Conservation (phyloP, 352 stramenopile species). For the Blastocystis sp. region DNA sequence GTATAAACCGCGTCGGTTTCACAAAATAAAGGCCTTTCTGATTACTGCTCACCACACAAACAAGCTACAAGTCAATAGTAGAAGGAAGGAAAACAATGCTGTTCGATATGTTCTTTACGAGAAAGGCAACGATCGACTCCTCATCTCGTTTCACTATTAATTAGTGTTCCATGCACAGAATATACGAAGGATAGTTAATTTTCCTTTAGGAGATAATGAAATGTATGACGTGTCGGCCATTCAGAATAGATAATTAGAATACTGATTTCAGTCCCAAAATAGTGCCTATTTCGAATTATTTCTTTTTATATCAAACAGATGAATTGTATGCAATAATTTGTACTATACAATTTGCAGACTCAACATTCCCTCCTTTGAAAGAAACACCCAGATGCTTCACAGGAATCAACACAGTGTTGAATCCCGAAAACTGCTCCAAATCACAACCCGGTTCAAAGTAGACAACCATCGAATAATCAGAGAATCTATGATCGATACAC, state of each 20-base stretch:
- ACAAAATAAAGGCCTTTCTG: constrained; percentile 40
- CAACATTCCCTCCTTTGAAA: not conserved
- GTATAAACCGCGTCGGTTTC: constrained; percentile 40
- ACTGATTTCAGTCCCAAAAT: not conserved
- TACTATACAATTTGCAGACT: not conserved
- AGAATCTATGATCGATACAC: not conserved
- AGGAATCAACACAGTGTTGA: not conserved
- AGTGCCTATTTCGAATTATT: not conserved
- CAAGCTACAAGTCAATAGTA: not conserved
- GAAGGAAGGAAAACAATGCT: not conserved
- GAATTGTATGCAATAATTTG: not conserved
- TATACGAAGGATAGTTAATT: constrained; percentile 5
- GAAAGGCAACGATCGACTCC: constrained; percentile 38
- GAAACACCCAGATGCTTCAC: not conserved
- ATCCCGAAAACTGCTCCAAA: not conserved
- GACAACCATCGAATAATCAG: not conserved
- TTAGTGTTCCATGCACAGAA: not conserved
- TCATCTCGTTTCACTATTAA: constrained; percentile 15
- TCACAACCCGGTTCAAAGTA: not conserved
- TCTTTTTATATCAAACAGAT: not conserved
- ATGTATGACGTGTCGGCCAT: not conserved
- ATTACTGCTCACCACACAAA: constrained; percentile 23
- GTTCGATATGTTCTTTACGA: not conserved
- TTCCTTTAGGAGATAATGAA: not conserved
- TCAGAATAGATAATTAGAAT: not conserved